phyloP scores from a whole-genome alignment of 116 monocot species.

The Zostera marina region DNA sequence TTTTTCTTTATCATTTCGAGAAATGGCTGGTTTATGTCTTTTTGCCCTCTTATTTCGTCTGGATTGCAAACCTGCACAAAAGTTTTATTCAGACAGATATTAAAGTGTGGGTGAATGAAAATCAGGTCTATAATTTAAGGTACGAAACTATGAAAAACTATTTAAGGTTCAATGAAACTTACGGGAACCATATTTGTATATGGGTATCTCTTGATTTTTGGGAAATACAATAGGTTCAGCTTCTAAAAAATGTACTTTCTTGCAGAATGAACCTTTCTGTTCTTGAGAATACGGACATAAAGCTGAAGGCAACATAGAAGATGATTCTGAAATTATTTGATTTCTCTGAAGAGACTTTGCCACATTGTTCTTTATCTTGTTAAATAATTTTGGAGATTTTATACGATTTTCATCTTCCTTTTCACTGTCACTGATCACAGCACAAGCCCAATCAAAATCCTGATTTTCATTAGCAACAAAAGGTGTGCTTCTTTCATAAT shows the following conservation, averaged over 20 bases:
- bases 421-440: slow-evolving; percentile 5
- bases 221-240: slow-evolving; percentile 4
- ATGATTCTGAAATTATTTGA: not conserved
- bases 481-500: slow-evolving; percentile 16
- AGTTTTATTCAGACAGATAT: not conserved
- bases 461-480: slow-evolving; percentile 12
- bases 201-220: not conserved
- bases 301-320: slow-evolving; percentile 2
- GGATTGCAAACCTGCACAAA: slow-evolving; percentile 18
- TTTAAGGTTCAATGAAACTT: not conserved
- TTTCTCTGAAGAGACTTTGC: not conserved
- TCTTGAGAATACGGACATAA: slow-evolving; percentile 3
- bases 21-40: slow-evolving; percentile 5
- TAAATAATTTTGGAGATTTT: slow-evolving; percentile 5
- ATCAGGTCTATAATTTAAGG: not conserved
- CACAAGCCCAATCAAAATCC: slow-evolving; percentile 12
- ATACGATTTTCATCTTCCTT: slow-evolving; percentile 9
- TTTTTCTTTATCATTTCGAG: slow-evolving; percentile 6
- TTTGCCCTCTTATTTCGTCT: slow-evolving; percentile 16
- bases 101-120: not conserved
- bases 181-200: not conserved
- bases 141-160: not conserved
- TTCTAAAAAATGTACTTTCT: slow-evolving; percentile 50
- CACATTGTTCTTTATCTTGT: slow-evolving; percentile 1
- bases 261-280: slow-evolving; percentile 8